phyloP scores from a whole-genome alignment of 2,329 filamentous ascomycete genomes.

The Lomentospora prolificans region DNA sequence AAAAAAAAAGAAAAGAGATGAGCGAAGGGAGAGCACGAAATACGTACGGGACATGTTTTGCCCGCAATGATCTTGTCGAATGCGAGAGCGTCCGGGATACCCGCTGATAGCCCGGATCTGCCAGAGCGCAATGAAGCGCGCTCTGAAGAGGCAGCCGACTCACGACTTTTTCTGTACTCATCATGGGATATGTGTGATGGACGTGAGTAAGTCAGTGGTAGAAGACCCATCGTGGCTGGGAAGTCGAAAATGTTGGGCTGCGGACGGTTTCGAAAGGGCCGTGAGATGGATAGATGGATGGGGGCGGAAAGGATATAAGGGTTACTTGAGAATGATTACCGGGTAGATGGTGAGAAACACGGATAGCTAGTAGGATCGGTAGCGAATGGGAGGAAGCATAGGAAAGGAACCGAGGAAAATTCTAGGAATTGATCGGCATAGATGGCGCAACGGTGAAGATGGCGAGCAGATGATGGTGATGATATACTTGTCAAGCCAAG shows the following conservation, averaged over 20 bases:
- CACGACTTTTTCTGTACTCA: not conserved
- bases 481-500: too few species aligned
- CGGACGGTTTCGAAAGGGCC: not conserved
- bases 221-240: not conserved
- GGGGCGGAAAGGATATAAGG: not conserved
- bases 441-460: not conserved
- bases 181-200: not conserved
- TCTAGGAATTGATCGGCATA: not conserved
- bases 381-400: not conserved
- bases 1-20: not conserved
- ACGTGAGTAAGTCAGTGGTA: slow-evolving; percentile 3
- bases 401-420: not conserved
- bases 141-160: not conserved
- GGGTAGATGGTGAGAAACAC: too few species aligned
- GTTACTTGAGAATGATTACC: too few species aligned
- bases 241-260: not conserved
- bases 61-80: slow-evolving; percentile 1
- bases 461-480: not conserved
- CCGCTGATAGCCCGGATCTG: not conserved
- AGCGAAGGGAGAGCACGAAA: too few species aligned
- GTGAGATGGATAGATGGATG: not conserved
- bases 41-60: not conserved
- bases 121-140: not conserved
- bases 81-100: not conserved
- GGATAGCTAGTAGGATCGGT: too few species aligned